Evolutionary conservation across 1,284 basidiomycete species (phyloP), one percentile per base, ranked within the genome.

Genomic region (Mycosarcoma mackinlayi): DNA sequence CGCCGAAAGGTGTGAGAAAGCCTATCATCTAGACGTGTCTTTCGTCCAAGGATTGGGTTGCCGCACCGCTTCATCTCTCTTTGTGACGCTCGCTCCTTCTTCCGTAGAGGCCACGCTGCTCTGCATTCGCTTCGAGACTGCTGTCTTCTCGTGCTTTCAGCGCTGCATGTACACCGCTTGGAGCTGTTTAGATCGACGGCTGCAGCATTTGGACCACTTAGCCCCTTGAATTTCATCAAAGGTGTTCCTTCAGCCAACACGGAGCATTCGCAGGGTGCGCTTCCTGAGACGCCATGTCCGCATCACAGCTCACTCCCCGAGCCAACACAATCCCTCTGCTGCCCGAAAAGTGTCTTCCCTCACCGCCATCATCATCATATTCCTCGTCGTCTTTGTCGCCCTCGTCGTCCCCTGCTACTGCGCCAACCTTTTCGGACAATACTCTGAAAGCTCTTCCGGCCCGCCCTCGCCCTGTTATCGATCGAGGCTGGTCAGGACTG

Each of bases 221-320:
- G 9, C 9, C 30, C 30, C 14, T 14, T 14, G 9, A 35, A 16
- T 16, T 35, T n/a, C 33, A n/a, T 14, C 6, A 35, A 16, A 16
- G 16, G 13, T 16, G 33, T 7, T n/a, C 7, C 33, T n/a, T 35
- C 13, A 35, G 33, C 33, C 10, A 9, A 14, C 16, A n/a, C n/a
- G n/a, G n/a, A n/a, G n/a, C n/a, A n/a, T n/a, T n/a, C n/a, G n/a
- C n/a, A n/a, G n/a, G n/a, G n/a, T n/a, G n/a, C 30, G 27, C 37
- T 24, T 10, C 21, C 10, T 21, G 16, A 47, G 24, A 39, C 59
- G 45, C 28, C 51, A 69, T 62, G 66, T 63, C 58, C n/a, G 55
- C 60, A 24, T 59, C 60, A 10, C 66, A 69, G 42, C 38, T 62
- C 24, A 69, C 66, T 24, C 66, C 66, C 10, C 54, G 42, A 39